Conservation (phyloP, 2,329 filamentous ascomycete genomes). For the Colletotrichum sp. region DNA sequence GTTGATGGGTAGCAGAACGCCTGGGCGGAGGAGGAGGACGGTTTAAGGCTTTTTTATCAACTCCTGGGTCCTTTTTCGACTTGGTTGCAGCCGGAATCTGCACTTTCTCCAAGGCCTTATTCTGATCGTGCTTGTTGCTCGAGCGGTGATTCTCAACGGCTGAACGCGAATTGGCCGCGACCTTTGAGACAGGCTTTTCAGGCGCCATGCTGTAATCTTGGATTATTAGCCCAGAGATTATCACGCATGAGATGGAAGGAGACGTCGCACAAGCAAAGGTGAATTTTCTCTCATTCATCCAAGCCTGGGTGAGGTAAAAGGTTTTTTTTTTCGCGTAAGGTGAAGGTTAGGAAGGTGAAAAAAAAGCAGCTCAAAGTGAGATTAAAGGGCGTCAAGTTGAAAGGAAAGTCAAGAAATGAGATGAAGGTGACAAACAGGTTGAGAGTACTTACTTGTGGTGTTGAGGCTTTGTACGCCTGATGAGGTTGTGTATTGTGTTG, state of each 20-base stretch:
- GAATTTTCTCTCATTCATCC: neutral
- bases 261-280: neutral
- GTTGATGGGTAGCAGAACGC: neutral
- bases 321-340: neutral
- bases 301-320: neutral
- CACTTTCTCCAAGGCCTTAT: accelerated
- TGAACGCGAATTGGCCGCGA: neutral
- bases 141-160: neutral
- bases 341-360: neutral
- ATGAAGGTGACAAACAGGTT: neutral
- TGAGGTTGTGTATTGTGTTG: neutral
- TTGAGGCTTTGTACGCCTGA: neutral
- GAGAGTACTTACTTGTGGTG: neutral
- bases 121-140: neutral
- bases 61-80: accelerated
- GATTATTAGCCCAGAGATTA: neutral
- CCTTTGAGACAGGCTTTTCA: neutral
- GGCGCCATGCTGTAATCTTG: no score
- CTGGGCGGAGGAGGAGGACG: neutral
- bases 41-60: neutral
- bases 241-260: neutral
- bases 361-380: no score
- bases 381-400: neutral
- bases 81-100: accelerated
- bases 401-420: neutral